Base-by-base conservation (phyloP, 345 rosid genomes). In the Rhodamnia argentea region DNA sequence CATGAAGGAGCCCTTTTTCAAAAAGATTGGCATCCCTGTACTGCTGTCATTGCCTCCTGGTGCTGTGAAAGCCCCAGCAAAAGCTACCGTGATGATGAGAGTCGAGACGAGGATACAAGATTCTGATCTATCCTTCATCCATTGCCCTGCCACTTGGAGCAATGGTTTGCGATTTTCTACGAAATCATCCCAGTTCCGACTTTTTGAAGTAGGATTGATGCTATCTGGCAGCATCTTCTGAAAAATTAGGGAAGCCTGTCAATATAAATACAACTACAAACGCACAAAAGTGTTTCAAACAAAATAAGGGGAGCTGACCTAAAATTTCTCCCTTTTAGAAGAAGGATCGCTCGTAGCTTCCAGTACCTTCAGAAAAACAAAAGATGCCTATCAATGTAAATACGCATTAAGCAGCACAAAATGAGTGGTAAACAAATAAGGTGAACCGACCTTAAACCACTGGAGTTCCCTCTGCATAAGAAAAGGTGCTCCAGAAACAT, bases 81-180 rank as follows among this genome's bases (percentile, higher is more conserved):
- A 84, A 16, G 62, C 18, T 4, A 84, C 42, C 0, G 85, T 60
- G 9, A 52, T 51, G 5, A 84, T 84, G 81, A 84, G 85, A 29
- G 85, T 47, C 4, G 81, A 3, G 13, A 84, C 27, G 2, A 84
- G 8, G 24, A 26, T 84, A 11, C 47, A 60, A 20, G 60, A 85
- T 54, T 44, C 32, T 29, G 75, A 62, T 29, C 22, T 29, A 29
- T 14, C 1, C 0, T 15, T 62, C 75, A 15, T 29, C 75, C 75
- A 62, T 15, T 15, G 5, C 2, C 75, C 11, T 7, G 75, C 75
- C 20, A 27, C 75, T 14, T 27, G 0, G 22, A 14, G 75, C 75
- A 62, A 27, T 14, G 3, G 0, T 3, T 0, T 27, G 10, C 11
- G 40, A 0, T 27, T 3, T 0, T 3, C 40, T 14, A 27, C 75